Evolutionary conservation across 2,329 filamentous ascomycete genomes (phyloP).

Genomic region (Penicillium capsulatum): DNA sequence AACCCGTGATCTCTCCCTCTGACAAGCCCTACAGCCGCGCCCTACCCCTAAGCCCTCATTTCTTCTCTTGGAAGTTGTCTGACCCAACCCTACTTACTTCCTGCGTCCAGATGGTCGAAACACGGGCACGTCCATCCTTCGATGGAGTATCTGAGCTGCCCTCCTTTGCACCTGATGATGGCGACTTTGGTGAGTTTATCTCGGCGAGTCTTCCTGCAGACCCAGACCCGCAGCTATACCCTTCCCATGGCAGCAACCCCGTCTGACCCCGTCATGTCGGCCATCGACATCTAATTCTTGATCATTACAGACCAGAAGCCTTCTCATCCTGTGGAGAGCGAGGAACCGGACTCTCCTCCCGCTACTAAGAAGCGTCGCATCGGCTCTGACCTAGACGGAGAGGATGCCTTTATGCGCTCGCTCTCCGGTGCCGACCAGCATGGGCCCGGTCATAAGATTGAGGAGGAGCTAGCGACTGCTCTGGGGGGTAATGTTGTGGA

Average conservation of each 20-base stretch:
- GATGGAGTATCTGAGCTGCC: conserved; percentile 32
- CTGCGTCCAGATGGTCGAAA: conserved; percentile 33
- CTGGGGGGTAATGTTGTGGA: conserved; percentile 29
- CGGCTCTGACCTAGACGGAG: conserved; percentile 27
- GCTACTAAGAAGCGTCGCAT: conserved; percentile 41
- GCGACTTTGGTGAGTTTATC: conserved; percentile 34
- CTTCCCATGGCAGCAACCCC: neutral
- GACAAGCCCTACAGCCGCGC: conserved; percentile 43
- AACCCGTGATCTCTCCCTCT: conserved; percentile 14
- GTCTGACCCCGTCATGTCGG: conserved; percentile 1
- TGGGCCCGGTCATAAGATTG: conserved; percentile 31
- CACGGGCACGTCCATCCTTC: conserved; percentile 27
- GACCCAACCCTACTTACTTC: conserved; percentile 19
- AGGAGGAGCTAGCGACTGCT: conserved; percentile 37
- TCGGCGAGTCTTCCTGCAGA: conserved; percentile 1
- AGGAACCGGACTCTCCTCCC: conserved; percentile 30
- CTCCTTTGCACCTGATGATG: conserved; percentile 24
- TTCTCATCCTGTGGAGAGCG: conserved; percentile 24
- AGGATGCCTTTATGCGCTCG: conserved; percentile 19
- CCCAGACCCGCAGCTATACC: neutral
- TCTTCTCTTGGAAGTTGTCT: conserved; percentile 43
- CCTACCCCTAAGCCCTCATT: conserved; percentile 49
- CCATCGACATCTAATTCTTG: neutral
- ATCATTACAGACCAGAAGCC: conserved; percentile 26
- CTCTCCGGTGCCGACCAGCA: conserved; percentile 22